Evolutionary conservation across 768 basidiomycete species (phyloP).

Genomic region (Rhizopogon salebrosus): DNA sequence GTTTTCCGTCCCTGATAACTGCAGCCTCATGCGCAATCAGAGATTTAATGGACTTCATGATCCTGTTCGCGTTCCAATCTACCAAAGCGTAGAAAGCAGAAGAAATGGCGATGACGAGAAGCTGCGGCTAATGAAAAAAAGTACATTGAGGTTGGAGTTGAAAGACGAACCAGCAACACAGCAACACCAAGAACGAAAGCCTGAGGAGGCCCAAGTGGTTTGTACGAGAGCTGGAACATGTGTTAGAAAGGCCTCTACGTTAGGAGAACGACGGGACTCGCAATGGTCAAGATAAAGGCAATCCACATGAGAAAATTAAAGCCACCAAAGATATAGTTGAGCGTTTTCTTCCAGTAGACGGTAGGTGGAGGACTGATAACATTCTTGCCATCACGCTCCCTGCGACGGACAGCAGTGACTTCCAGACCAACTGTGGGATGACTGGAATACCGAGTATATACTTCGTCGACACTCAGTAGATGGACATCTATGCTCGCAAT

Average conservation of each 20-base stretch:
- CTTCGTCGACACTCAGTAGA: slow-evolving; percentile 31
- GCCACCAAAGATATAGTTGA: slow-evolving; percentile 48
- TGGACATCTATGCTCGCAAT: slow-evolving; percentile 41
- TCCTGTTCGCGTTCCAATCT: slow-evolving; percentile 28
- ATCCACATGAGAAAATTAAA: neutral
- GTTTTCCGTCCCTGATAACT: slow-evolving; percentile 40
- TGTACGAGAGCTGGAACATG: neutral
- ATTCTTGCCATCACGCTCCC: slow-evolving; percentile 43
- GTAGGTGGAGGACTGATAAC: slow-evolving; percentile 43
- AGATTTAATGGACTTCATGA: slow-evolving; percentile 44
- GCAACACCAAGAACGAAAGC: slow-evolving; percentile 51
- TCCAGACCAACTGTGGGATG: slow-evolving; percentile 47
- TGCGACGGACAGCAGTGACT: slow-evolving; percentile 40
- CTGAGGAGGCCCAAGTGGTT: slow-evolving; percentile 49
- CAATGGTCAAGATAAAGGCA: slow-evolving; percentile 12
- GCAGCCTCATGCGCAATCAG: slow-evolving; percentile 32
- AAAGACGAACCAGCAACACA: neutral
- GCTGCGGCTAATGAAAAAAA: slow-evolving; percentile 55
- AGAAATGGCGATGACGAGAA: slow-evolving; percentile 54
- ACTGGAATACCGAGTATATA: slow-evolving; percentile 38
- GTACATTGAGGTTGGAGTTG: neutral
- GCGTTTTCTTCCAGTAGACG: slow-evolving; percentile 37
- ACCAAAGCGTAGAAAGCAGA: slow-evolving; percentile 8
- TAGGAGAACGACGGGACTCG: slow-evolving; percentile 49
- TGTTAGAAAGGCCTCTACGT: slow-evolving; percentile 25